Evolutionary conservation across 345 rosid genomes (phyloP), one percentile per base, ranked within the genome.

Genomic region (Dimocarpus longan): DNA sequence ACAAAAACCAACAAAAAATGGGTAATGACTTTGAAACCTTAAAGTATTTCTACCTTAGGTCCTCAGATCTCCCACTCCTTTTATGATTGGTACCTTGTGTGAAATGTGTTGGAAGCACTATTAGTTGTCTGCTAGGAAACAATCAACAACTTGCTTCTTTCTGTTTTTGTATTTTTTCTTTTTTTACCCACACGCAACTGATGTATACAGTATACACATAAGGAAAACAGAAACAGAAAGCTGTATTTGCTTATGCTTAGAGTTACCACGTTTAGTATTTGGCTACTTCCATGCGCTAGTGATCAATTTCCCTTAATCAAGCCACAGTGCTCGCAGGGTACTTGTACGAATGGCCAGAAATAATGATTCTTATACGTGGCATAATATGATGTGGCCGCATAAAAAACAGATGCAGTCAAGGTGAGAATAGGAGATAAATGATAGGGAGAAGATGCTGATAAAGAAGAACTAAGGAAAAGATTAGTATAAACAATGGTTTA

Each of bases 71-170:
- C 82, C 81, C 80, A 65, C 75, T 64, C 56, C 67, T 66, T 66
- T 76, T 71, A 24, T 71, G 65, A 68, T 72, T 11, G 48, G 74
- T 43, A 60, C 69, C 78, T 67, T 71, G 52, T 48, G 44, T 77
- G 64, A 43, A 40, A 70, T 57, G 62, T 40, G 81, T 80, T 70
- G 87, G 76, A 77, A 78, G 84, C 83, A 84, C 80, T 75, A 84
- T 54, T 75, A 69, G 6, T 78, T 72, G 74, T 79, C 77, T 28
- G 60, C 37, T 21, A 44, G 79, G 75, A 46, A 66, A 63, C 70
- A 63, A 77, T 66, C 70, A 80, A 73, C 73, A 73, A 68, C 19
- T 66, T 26, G 63, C 71, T 74, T 24, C 12, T 15, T 26, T 10
- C 11, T 44, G 37, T 48, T 26, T 57, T 3, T 15, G 10, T 2